Conservation (phyloP, 768 basidiomycete genomes). For the Lactarius trivialis region DNA sequence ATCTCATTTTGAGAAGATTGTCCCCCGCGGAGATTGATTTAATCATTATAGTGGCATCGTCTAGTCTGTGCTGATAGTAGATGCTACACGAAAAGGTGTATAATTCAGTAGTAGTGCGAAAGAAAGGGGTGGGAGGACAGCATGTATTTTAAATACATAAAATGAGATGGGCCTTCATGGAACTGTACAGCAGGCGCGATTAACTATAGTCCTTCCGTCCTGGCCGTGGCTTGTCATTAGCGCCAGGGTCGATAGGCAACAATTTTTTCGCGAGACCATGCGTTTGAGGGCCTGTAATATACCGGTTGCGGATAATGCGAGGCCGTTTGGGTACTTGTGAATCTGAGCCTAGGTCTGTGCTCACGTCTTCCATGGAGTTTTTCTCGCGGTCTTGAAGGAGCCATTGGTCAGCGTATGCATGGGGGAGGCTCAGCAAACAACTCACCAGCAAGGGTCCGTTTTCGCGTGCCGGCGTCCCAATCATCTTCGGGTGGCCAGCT, state of each 20-base stretch:
- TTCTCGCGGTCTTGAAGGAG: conserved; percentile 53
- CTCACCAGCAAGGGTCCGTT: conserved; percentile 65
- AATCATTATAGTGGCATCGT: background rate
- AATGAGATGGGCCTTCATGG: background rate
- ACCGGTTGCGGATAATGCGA: conserved; percentile 51
- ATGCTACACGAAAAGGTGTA: conserved; percentile 6
- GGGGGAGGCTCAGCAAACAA: background rate
- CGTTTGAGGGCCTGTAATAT: conserved; percentile 27
- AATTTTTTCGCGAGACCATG: conserved; percentile 50
- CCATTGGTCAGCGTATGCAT: background rate
- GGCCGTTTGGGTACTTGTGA: conserved; percentile 51
- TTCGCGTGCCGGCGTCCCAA: conserved; percentile 49
- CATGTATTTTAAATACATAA: conserved; percentile 12
- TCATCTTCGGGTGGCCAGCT: conserved; percentile 46
- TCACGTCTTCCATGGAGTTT: conserved; percentile 36
- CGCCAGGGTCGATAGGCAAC: conserved; percentile 56
- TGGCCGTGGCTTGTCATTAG: conserved; percentile 46
- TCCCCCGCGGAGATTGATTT: conserved; percentile 13
- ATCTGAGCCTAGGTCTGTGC: conserved; percentile 34
- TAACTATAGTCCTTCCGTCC: conserved; percentile 47
- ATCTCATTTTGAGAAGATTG: conserved; percentile 9
- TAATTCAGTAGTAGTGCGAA: conserved; percentile 15
- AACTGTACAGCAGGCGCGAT: background rate
- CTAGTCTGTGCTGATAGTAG: conserved; percentile 1
- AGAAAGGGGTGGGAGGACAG: background rate